phyloP scores from a whole-genome alignment of 2,329 filamentous ascomycete species.

The Saccharata proteae region DNA sequence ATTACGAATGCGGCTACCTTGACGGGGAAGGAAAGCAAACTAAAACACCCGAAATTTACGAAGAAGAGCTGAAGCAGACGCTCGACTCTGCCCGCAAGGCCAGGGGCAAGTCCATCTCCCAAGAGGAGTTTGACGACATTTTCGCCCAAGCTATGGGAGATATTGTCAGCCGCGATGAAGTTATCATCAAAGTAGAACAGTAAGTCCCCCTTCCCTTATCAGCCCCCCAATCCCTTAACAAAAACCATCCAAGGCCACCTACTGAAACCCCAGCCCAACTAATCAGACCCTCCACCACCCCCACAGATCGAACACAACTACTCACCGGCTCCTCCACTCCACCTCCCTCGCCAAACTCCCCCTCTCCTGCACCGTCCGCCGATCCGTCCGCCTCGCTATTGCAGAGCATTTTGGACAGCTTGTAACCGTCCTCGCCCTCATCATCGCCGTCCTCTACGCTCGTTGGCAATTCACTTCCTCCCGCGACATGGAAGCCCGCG shows the following conservation, averaged over 20 bases:
- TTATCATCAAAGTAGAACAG: constrained; percentile 44
- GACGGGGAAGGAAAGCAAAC: constrained; percentile 48
- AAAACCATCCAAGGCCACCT: constrained; percentile 2
- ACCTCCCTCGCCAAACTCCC: constrained; percentile 86
- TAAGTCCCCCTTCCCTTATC: constrained; percentile 33
- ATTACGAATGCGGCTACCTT: constrained; percentile 78
- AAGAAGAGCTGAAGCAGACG: constrained; percentile 61
- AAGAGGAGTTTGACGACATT: constrained; percentile 77
- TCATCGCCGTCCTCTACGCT: constrained; percentile 40
- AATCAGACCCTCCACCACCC: constrained; percentile 67
- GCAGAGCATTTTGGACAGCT: constrained; percentile 78
- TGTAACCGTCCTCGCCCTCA: constrained; percentile 47
- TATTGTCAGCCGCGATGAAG: constrained; percentile 50
- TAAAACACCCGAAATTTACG: constrained; percentile 53
- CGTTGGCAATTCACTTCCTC: constrained; percentile 51
- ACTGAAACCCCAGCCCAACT: constrained; percentile 46
- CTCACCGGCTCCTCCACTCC: constrained; percentile 60
- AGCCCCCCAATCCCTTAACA: too few species aligned
- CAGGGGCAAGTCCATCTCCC: constrained; percentile 60
- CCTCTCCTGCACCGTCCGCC: constrained; percentile 67
- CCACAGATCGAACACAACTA: constrained; percentile 61
- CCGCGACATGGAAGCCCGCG: constrained; percentile 53
- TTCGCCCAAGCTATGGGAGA: constrained; percentile 65
- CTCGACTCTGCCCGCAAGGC: constrained; percentile 59
- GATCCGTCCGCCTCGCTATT: constrained; percentile 67